Conservation (phyloP, 306 rosid species). For the Inga leiocalycina region DNA sequence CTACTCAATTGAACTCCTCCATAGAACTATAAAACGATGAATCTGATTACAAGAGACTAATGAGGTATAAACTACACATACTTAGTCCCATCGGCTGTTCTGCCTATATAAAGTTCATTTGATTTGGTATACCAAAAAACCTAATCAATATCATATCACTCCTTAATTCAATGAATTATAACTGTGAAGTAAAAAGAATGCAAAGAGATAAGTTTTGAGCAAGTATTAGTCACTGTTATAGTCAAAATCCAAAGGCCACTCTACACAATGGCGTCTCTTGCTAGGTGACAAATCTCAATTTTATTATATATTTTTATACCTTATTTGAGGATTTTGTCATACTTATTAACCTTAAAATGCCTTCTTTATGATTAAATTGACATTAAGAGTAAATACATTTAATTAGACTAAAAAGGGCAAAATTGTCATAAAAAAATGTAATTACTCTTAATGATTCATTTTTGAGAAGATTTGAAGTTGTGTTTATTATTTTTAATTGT, state of each 20-base stretch:
- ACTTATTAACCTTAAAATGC: no score
- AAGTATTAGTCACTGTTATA: not conserved
- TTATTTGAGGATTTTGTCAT: no score
- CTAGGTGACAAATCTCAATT: no score
- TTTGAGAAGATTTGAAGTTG: no score
- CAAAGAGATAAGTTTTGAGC: not conserved
- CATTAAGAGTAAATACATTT: no score
- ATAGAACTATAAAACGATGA: not conserved
- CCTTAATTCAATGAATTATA: conserved; percentile 9
- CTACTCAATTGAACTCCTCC: not conserved
- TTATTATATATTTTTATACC: no score
- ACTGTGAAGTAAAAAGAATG: conserved; percentile 8
- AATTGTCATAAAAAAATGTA: no score
- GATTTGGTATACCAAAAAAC: conserved; percentile 6
- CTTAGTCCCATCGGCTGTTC: not conserved
- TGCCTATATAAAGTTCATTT: not conserved
- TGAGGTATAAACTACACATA: not conserved
- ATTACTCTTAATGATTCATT: no score
- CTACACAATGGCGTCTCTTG: conserved; percentile 90
- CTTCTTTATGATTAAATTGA: no score
- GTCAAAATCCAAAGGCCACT: conserved; percentile 82
- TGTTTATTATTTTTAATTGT: no score
- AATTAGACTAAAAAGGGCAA: no score
- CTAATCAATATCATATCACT: not conserved
- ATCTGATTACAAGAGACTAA: not conserved